Evolutionary conservation across 2,329 filamentous ascomycete genomes (phyloP).

Genomic region (Aureobasidium mangrovei): DNA sequence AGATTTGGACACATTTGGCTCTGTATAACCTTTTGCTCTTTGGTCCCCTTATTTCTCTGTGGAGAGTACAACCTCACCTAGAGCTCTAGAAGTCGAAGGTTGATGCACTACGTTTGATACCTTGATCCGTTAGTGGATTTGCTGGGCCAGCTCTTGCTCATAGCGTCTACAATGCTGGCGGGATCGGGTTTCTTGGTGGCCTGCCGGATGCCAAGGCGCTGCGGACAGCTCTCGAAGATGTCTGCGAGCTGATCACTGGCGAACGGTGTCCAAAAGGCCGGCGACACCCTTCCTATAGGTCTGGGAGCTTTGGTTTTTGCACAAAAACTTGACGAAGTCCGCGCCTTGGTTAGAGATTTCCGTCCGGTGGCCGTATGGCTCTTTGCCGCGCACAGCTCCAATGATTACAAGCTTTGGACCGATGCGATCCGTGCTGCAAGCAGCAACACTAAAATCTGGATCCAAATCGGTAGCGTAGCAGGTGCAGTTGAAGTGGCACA

Average conservation of each 20-base stretch:
- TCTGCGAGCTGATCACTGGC: background rate
- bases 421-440: slow-evolving; percentile 22
- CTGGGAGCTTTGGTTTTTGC: slow-evolving; percentile 1
- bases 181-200: slow-evolving; percentile 3
- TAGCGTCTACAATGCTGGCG: background rate
- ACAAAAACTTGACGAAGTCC: background rate
- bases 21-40: too few species aligned
- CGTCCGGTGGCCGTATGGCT: slow-evolving; percentile 44
- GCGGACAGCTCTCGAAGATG: background rate
- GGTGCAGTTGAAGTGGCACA: slow-evolving; percentile 42
- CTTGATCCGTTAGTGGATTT: slow-evolving; percentile 2
- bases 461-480: slow-evolving; percentile 52
- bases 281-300: background rate
- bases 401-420: slow-evolving; percentile 29
- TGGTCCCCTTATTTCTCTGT: too few species aligned
- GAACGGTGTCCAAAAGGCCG: background rate
- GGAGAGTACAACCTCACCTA: too few species aligned
- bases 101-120: background rate
- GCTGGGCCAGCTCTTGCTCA: background rate
- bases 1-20: too few species aligned
- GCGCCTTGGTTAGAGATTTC: background rate
- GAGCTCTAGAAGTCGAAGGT: background rate
- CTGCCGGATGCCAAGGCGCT: background rate
- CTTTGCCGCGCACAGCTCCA: slow-evolving; percentile 46
- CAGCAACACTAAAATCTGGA: slow-evolving; percentile 40